Conservation (phyloP, 1,284 basidiomycete genomes). For the Rhodotorula sp. region DNA sequence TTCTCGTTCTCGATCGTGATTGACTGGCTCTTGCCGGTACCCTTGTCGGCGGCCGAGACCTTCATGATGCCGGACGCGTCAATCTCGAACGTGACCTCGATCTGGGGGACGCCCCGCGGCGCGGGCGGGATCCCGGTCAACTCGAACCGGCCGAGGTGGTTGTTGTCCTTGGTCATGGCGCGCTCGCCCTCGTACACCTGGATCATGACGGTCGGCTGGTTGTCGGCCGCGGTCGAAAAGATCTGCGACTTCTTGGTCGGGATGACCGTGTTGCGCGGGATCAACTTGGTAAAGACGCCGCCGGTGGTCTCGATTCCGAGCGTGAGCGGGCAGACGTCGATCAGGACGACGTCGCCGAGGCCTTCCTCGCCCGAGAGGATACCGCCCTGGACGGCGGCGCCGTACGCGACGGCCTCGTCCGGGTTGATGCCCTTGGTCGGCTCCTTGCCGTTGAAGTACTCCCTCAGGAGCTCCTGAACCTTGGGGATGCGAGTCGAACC, state of each 20-base stretch:
- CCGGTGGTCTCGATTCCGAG: slow-evolving; percentile 98
- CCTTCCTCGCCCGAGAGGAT: slow-evolving; percentile 98
- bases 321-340: slow-evolving; percentile 94
- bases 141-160: slow-evolving; percentile 76
- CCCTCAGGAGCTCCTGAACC: slow-evolving; percentile 93
- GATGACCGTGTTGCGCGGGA: slow-evolving; percentile 94
- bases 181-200: slow-evolving; percentile 99
- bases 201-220: slow-evolving; percentile 93
- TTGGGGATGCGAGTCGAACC: slow-evolving; percentile 99
- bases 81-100: slow-evolving; percentile 92
- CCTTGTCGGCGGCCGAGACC: slow-evolving; percentile 82
- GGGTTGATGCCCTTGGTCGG: slow-evolving; percentile 80
- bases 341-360: slow-evolving; percentile 89
- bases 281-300: slow-evolving; percentile 97
- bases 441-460: slow-evolving; percentile 85
- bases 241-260: slow-evolving; percentile 97
- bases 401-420: slow-evolving; percentile 96
- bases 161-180: slow-evolving; percentile 98
- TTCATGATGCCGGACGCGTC: slow-evolving; percentile 56
- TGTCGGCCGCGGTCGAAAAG: slow-evolving; percentile 95
- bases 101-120: slow-evolving; percentile 90
- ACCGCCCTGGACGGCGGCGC: slow-evolving; percentile 96
- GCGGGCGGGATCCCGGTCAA: slow-evolving; percentile 88
- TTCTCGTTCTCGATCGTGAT: slow-evolving; percentile 52
- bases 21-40: slow-evolving; percentile 67